Percentiles rank a stretch among this genome's conserved stretches.
These are phyloP conservation scores for Beta vulgaris DNA, from an alignment of 148 eudicot genomes.

Conservation along the genomic window DNA sequence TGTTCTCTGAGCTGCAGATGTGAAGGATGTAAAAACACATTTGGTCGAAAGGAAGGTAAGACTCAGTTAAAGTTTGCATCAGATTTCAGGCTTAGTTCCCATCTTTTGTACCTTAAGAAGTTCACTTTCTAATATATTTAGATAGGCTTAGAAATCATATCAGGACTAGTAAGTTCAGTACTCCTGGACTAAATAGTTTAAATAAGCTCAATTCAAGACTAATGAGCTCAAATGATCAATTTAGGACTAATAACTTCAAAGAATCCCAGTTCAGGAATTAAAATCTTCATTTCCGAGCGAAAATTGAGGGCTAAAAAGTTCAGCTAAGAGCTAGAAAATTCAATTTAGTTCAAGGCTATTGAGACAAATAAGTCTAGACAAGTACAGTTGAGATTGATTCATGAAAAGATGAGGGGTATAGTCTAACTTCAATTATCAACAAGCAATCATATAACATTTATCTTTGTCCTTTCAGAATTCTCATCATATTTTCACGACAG, in stretches of 20 bases:
- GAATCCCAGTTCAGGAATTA: neutral
- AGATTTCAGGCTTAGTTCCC: neutral
- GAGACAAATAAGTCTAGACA: neutral
- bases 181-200: neutral
- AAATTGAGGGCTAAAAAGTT: neutral
- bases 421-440: neutral
- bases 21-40: constrained; percentile 44
- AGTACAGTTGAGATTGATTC: no score
- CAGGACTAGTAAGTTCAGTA: neutral
- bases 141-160: neutral
- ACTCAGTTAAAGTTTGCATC: neutral
- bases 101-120: neutral
- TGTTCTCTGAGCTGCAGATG: constrained; percentile 48
- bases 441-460: neutral
- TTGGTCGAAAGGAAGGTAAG: constrained; percentile 46
- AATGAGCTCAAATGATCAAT: neutral
- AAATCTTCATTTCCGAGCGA: neutral
- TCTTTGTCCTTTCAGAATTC: neutral
- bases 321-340: neutral
- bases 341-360: no score
- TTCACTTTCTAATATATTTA: neutral
- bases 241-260: neutral
- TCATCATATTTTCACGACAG: neutral
- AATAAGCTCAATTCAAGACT: neutral
- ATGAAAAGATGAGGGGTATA: neutral